Evolutionary conservation across 805 yeast genomes (phyloP).

Genomic region (Candida vaughaniae): DNA sequence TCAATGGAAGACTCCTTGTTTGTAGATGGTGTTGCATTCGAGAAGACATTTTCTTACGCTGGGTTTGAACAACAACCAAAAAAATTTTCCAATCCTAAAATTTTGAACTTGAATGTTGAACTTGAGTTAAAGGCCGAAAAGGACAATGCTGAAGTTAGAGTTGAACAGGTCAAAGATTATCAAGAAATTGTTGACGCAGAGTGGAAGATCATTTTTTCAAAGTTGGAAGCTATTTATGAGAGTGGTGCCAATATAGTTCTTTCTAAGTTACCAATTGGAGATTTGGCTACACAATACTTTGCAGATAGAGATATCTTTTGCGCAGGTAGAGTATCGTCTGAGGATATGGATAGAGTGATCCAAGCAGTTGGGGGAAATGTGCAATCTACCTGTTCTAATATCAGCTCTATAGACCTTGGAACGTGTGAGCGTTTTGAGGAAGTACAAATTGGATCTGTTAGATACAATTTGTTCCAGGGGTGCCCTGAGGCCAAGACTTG

Average conservation of each 20-base stretch:
- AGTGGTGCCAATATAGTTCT: constrained; percentile 92
- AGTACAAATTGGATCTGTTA: constrained; percentile 91
- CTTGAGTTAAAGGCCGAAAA: constrained; percentile 96
- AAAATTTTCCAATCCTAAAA: constrained; percentile 71
- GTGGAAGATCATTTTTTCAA: constrained; percentile 89
- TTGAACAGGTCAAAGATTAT: constrained; percentile 88
- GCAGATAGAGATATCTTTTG: constrained; percentile 96
- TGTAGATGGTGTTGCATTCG: constrained; percentile 93
- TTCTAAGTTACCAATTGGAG: constrained; percentile 95
- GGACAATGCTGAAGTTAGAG: constrained; percentile 97
- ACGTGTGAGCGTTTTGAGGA: constrained; percentile 87
- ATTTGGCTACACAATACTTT: constrained; percentile 96
- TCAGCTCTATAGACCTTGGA: constrained; percentile 72
- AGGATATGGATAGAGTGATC: constrained; percentile 89
- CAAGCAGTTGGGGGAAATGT: constrained; percentile 92
- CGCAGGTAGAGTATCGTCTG: constrained; percentile 90
- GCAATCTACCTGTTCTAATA: constrained; percentile 72
- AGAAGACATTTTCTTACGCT: constrained; percentile 95
- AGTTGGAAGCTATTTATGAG: constrained; percentile 75
- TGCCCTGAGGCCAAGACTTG: constrained; percentile 92
- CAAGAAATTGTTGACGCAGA: constrained; percentile 99
- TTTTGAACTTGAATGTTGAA: constrained; percentile 85
- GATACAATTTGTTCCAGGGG: constrained; percentile 90
- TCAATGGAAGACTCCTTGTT: constrained; percentile 90
- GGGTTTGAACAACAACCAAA: constrained; percentile 99